Base-by-base conservation (phyloP, 140 eudicot genomes). In the Erigeron philadelphicus region DNA sequence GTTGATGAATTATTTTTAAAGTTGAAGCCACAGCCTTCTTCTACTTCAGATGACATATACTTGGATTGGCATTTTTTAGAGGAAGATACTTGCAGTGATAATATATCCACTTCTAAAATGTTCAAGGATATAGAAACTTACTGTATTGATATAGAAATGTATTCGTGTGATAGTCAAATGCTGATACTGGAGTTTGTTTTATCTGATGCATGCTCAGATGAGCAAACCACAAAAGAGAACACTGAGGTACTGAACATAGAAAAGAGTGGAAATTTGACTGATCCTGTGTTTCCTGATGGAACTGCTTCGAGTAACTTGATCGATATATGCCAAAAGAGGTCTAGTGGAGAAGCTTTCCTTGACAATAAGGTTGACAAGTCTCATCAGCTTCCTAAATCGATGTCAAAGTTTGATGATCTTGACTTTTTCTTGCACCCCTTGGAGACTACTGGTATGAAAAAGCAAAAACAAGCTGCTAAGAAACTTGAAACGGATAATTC, bases 21-120 rank as follows among this genome's bases (percentile, higher is more conserved):
- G 77, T 38, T 89, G 74, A 85, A 89, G 72, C 83, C 76, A 71
- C 87, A 81, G 64, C 82, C 86, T 75, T 76, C 89, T 43, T 89
- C 88, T 42, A 75, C 87, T 17, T 94, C 95, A 47, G 97, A 94
- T 85, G 95, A 82, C 74, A 84, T 94, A 67, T 94, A 94, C 80
- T 83, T 94, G 76, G 97, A 94, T 66, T 94, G 99, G 97, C 87
- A 85, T 76, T 55, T 86, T 35, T 72, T 94, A 63, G 94, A 80
- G 71, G 95, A 83, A 69, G 95, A 82, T 67, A 81, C 69, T 57
- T 75, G 82, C 80, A 75, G 62, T 68, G 69, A 46, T 40, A 64
- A 47, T 68, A 82, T 76, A 67, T 44, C 59, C 78, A 74, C 76
- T 40, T 56, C 75, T 77, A 87, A 78, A 45, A 56, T 80, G 86